These are phyloP conservation scores for Apiotrichum akiyoshidainum DNA, from an alignment of 1,284 basidiomycete genomes.

Conservation along the genomic window DNA sequence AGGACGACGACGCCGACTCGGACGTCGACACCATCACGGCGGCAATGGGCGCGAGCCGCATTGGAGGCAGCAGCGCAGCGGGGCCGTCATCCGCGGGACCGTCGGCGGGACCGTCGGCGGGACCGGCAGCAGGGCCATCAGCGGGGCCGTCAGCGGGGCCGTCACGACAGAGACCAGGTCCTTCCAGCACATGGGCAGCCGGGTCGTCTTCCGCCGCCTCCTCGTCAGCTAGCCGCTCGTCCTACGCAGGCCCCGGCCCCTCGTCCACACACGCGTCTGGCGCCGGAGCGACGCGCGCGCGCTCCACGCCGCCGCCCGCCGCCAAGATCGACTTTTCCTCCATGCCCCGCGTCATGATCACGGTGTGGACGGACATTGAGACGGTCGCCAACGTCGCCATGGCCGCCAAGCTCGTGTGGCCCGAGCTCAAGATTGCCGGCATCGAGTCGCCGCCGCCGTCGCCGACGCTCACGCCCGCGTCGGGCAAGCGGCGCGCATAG, in stretches of 20 bases:
- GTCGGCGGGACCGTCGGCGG: not conserved
- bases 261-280: not conserved
- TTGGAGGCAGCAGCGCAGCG: not conserved
- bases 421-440: not conserved
- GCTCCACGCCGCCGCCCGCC: not conserved
- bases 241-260: not conserved
- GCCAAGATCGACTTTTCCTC: not conserved
- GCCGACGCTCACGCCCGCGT: too few species aligned
- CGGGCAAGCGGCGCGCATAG: too few species aligned
- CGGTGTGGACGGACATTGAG: conserved; percentile 4
- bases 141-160: too few species aligned
- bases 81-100: not conserved
- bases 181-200: not conserved
- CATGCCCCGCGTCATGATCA: conserved; percentile 3
- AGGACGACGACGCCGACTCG: not conserved
- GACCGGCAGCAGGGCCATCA: too few species aligned
- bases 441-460: too few species aligned
- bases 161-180: too few species aligned
- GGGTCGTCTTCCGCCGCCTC: not conserved
- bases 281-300: not conserved
- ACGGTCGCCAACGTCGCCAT: conserved; percentile 3
- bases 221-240: not conserved
- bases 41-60: not conserved
- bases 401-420: conserved; percentile 6
- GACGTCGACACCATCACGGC: not conserved